Conservation (phyloP, 148 eudicot genomes). For the Pharnaceum exiguum region DNA sequence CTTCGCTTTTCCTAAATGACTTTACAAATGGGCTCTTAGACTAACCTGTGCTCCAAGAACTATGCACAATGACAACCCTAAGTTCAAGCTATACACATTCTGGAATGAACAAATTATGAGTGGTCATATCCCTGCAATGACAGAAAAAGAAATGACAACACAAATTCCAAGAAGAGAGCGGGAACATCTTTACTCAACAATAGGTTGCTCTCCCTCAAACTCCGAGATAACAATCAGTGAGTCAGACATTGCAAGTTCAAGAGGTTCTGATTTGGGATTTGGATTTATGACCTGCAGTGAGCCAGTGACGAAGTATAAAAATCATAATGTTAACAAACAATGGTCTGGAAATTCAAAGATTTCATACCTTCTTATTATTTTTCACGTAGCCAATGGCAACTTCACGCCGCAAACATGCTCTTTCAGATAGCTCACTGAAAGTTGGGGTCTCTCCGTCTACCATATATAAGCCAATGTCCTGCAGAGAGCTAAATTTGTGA, state of each 20-base stretch:
- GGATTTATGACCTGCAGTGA: conserved; percentile 78
- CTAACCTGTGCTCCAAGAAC: too few species aligned
- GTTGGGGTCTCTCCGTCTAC: conserved; percentile 73
- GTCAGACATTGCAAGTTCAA: conserved; percentile 54
- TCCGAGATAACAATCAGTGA: conserved; percentile 89
- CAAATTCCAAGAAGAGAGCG: background rate
- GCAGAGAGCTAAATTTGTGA: conserved; percentile 9
- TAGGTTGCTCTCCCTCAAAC: conserved; percentile 85
- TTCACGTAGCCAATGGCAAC: conserved; percentile 88
- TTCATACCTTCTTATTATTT: conserved; percentile 60
- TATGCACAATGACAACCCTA: too few species aligned
- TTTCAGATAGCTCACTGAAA: conserved; percentile 73
- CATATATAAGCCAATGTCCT: conserved; percentile 84
- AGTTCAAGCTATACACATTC: too few species aligned
- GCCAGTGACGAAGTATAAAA: background rate
- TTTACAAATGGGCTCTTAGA: too few species aligned
- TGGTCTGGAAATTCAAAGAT: background rate
- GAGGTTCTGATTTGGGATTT: conserved; percentile 68
- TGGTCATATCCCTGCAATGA: background rate
- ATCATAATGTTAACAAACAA: background rate
- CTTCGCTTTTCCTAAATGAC: too few species aligned
- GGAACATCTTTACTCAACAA: conserved; percentile 20
- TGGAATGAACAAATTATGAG: background rate
- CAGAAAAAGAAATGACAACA: background rate
- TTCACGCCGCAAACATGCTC: conserved; percentile 78